phyloP scores from a whole-genome alignment of 164 flowering plant species.

The Warburgia ugandensis region DNA sequence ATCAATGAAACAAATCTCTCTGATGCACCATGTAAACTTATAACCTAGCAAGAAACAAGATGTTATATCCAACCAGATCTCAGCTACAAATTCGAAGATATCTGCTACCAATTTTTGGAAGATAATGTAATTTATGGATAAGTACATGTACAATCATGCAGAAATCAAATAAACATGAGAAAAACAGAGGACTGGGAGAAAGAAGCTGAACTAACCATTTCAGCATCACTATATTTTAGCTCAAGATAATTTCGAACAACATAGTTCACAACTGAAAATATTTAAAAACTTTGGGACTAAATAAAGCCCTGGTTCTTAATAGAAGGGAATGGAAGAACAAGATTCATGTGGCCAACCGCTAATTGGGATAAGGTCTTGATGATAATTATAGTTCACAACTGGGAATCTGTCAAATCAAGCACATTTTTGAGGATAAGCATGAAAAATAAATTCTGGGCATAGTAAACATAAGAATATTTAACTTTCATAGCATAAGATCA shows the following conservation, averaged over 20 bases:
- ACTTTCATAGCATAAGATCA: too few relatives aligned
- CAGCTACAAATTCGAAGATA: background rate
- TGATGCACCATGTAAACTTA: constrained; percentile 47
- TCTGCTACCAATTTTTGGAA: background rate
- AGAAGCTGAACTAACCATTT: constrained; percentile 43
- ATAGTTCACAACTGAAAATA: constrained; percentile 46
- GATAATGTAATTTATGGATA: background rate
- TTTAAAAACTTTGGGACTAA: too few relatives aligned
- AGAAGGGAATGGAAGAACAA: too few relatives aligned
- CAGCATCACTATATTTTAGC: constrained; percentile 74
- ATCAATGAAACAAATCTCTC: constrained; percentile 56
- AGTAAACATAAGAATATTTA: too few relatives aligned
- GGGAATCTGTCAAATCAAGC: constrained; percentile 46
- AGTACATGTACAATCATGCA: background rate
- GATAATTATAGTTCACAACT: too few relatives aligned
- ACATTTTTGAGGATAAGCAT: too few relatives aligned
- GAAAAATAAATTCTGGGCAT: too few relatives aligned
- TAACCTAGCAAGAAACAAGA: constrained; percentile 38
- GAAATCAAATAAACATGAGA: too few relatives aligned
- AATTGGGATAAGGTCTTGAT: too few relatives aligned
- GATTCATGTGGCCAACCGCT: too few relatives aligned
- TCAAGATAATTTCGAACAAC: constrained; percentile 75
- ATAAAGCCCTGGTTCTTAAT: too few relatives aligned
- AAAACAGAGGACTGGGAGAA: background rate
- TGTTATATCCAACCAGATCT: background rate